These are phyloP conservation scores for Lipomyces kockii DNA, from an alignment of 805 yeast genomes.

Conservation along the genomic window DNA sequence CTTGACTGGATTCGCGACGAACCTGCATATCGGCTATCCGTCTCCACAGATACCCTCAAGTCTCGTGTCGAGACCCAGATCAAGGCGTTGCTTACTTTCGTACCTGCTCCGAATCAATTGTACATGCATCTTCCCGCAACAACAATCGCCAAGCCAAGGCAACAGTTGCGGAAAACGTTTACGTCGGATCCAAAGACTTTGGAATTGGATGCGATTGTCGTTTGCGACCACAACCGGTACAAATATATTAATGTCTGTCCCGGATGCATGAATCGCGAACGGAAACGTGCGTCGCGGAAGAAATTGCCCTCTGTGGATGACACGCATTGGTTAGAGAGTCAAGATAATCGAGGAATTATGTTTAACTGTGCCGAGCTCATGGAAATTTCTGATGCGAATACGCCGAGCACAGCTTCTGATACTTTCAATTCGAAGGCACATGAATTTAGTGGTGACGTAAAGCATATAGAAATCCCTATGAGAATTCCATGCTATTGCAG, in stretches of 20 bases:
- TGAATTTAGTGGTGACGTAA: slow-evolving; percentile 38
- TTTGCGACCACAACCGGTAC: slow-evolving; percentile 53
- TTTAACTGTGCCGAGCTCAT: slow-evolving; percentile 90
- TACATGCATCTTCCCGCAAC: slow-evolving; percentile 83
- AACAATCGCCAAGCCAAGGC: slow-evolving; percentile 83
- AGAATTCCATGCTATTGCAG: slow-evolving; percentile 95
- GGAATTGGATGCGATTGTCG: slow-evolving; percentile 76
- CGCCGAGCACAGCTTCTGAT: slow-evolving; percentile 25
- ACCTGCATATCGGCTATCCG: slow-evolving; percentile 34
- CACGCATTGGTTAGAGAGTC: slow-evolving; percentile 76
- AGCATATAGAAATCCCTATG: slow-evolving; percentile 57
- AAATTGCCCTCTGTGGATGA: slow-evolving; percentile 78
- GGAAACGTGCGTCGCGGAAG: slow-evolving; percentile 90
- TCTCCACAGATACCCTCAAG: slow-evolving; percentile 71
- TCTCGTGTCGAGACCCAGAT: slow-evolving; percentile 97
- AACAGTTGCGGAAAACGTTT: slow-evolving; percentile 57
- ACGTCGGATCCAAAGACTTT: slow-evolving; percentile 41
- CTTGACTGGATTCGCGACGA: slow-evolving; percentile 42
- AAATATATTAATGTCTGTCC: slow-evolving; percentile 77
- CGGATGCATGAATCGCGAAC: slow-evolving; percentile 89
- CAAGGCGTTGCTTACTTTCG: slow-evolving; percentile 67
- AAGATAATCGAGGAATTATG: slow-evolving; percentile 80
- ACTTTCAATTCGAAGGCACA: background rate
- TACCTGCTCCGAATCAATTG: slow-evolving; percentile 77
- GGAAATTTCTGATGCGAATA: slow-evolving; percentile 57